Evolutionary conservation across 352 stramenopile genomes (phyloP), one percentile per base, ranked within the genome.

Genomic region (Phytopythium montanum): DNA sequence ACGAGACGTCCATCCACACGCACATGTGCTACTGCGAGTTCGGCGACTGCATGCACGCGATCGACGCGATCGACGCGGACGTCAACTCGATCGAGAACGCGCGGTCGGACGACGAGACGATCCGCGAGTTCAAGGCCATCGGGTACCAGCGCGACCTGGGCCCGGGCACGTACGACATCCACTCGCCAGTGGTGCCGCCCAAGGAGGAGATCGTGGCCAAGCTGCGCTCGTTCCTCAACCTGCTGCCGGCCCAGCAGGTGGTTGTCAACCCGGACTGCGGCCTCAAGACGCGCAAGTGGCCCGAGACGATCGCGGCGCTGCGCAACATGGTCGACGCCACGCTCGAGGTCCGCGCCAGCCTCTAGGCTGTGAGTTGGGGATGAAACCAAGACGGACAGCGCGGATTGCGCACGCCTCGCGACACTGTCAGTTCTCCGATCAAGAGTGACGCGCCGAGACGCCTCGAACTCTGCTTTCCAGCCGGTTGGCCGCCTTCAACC

Each of bases 11-110:
- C 51, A 96, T 97, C 71, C 91, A 97, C 80, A 97, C 91, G 39
- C 92, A 98, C 87, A 97, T 98, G 90, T 98, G 92, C 87, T 98
- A 98, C 84, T 97, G 88, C 74, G 91, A 98, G 72, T 98, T 98
- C 69, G 65, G 87, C 9, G 92, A 97, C 77, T 97, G 88, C 73
- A 97, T 98, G 87, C 76, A 91, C 58, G 87, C 91, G 31, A 97
- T 97, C 56, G 89, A 96, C 60, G 81, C 82, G 25, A 88, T 98
- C 38, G 92, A 98, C 66, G 90, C 90, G 2, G 92, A 98, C 56
- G 88, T 97, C n/a, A 97, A 97, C 78, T 97, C 89, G 61, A 98
- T 98, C 67, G 92, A 98, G 73, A 97, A 97, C 68, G 82, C 88
- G 56, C 87, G 90, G 13, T 96, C 79, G 60, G 87, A 96, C 67